phyloP scores from a whole-genome alignment of 345 rosid species.

The Firmiana major region DNA sequence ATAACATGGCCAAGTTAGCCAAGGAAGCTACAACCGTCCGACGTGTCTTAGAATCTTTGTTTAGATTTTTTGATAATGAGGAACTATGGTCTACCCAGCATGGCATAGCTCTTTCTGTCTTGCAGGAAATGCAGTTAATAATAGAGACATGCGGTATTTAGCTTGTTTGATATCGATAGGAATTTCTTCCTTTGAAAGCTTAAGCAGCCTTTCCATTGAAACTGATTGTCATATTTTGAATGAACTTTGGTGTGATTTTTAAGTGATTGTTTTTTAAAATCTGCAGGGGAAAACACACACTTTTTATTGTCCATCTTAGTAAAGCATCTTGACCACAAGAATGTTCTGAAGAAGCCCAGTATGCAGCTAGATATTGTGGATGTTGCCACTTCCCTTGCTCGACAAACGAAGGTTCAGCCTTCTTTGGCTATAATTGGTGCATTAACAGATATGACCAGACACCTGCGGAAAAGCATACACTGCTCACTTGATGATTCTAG shows the following conservation, averaged over 20 bases:
- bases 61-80: conserved; percentile 55
- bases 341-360: conserved; percentile 55
- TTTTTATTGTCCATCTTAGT: conserved; percentile 58
- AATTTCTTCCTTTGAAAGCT: conserved; percentile 3
- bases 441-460: conserved; percentile 71
- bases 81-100: conserved; percentile 52
- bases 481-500: conserved; percentile 61
- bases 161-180: neutral
- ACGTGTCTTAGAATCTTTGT: conserved; percentile 61
- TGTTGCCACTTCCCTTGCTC: conserved; percentile 55
- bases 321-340: conserved; percentile 76
- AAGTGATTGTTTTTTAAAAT: conserved; percentile 4
- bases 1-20: conserved; percentile 56
- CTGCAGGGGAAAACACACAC: conserved; percentile 62
- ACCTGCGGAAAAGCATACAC: conserved; percentile 69
- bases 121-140: conserved; percentile 51
- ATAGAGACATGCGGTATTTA: conserved; percentile 60
- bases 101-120: conserved; percentile 56
- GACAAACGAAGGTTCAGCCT: conserved; percentile 45
- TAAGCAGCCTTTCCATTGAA: neutral
- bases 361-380: conserved; percentile 63
- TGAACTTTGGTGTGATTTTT: conserved; percentile 5
- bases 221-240: neutral
- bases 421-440: conserved; percentile 69
- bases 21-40: conserved; percentile 65